Evolutionary conservation across 768 basidiomycete genomes (phyloP).

Genomic region (Tubosaeta sp.): DNA sequence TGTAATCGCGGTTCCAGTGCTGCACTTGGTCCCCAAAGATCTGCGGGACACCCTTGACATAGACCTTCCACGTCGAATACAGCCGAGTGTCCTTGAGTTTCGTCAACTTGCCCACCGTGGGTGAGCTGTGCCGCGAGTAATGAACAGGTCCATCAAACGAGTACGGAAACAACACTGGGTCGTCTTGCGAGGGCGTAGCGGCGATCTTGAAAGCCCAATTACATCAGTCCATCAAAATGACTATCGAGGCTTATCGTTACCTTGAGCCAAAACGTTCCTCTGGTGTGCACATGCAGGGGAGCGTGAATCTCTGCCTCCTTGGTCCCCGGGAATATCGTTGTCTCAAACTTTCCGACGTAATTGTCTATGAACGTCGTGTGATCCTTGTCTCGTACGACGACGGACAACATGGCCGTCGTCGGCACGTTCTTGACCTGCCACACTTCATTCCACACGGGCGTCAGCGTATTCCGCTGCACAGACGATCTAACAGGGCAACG

Average conservation of each 20-base stretch:
- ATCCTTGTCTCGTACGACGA: slow-evolving; percentile 71
- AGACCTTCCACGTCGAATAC: slow-evolving; percentile 79
- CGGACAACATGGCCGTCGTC: slow-evolving; percentile 48
- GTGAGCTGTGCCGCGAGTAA: slow-evolving; percentile 67
- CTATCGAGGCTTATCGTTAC: slow-evolving; percentile 27
- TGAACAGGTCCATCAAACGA: slow-evolving; percentile 72
- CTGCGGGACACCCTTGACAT: slow-evolving; percentile 52
- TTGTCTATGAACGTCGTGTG: slow-evolving; percentile 54
- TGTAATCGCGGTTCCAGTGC: slow-evolving; percentile 63
- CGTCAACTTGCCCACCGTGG: slow-evolving; percentile 62
- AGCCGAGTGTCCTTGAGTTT: slow-evolving; percentile 57
- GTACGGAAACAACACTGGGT: slow-evolving; percentile 47
- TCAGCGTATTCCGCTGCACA: slow-evolving; percentile 50
- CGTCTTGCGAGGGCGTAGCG: slow-evolving; percentile 40
- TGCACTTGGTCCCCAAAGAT: slow-evolving; percentile 61
- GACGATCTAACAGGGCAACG: slow-evolving; percentile 47
- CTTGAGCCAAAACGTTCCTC: slow-evolving; percentile 70
- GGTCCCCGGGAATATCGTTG: slow-evolving; percentile 48
- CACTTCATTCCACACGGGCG: slow-evolving; percentile 72
- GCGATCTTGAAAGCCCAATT: slow-evolving; percentile 45
- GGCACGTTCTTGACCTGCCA: slow-evolving; percentile 78
- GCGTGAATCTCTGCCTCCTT: slow-evolving; percentile 65
- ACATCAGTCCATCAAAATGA: slow-evolving; percentile 1
- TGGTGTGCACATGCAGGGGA: slow-evolving; percentile 40
- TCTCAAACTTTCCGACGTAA: slow-evolving; percentile 60